These are phyloP conservation scores for Phytophthora fragariae DNA, from an alignment of 352 stramenopile genomes.

Conservation along the genomic window DNA sequence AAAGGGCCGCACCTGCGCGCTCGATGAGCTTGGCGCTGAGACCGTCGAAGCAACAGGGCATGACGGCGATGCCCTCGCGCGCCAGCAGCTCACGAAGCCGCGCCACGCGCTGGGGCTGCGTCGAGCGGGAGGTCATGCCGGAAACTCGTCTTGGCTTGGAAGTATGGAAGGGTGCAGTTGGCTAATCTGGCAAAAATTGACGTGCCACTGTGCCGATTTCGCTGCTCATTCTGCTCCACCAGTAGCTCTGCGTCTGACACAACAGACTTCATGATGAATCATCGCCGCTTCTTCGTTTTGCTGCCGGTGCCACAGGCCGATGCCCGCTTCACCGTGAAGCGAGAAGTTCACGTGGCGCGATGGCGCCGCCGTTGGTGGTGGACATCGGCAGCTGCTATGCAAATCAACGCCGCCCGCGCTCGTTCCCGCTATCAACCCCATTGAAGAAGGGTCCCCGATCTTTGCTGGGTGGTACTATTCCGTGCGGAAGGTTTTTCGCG, in stretches of 20 bases:
- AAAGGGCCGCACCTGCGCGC: constrained; percentile 39
- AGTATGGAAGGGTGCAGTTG: too few relatives aligned
- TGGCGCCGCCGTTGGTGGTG: not conserved
- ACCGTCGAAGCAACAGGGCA: constrained; percentile 94
- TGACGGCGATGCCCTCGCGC: constrained; percentile 71
- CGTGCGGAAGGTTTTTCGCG: not conserved
- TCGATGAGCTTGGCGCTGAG: constrained; percentile 91
- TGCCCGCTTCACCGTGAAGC: not conserved
- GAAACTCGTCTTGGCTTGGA: not conserved
- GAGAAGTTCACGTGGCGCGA: not conserved
- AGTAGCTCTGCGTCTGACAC: not conserved
- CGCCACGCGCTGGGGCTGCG: constrained; percentile 54
- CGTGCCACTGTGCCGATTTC: constrained; percentile 4
- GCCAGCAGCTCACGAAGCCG: constrained; percentile 57
- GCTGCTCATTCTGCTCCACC: not conserved
- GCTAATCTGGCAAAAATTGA: not conserved
- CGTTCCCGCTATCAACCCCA: not conserved
- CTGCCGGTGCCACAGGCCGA: not conserved
- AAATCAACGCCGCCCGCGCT: constrained; percentile 17
- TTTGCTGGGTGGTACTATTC: constrained; percentile 17
- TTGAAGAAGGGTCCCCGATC: constrained; percentile 35
- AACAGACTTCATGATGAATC: not conserved
- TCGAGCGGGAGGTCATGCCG: constrained; percentile 22
- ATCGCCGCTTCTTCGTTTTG: not conserved
- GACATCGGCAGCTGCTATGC: constrained; percentile 10